A percentile compares a stretch with the other conserved stretches of the same genome.
Evolutionary conservation across 768 basidiomycete genomes (phyloP).

Genomic region (Candolleomyces aberdarensis): DNA sequence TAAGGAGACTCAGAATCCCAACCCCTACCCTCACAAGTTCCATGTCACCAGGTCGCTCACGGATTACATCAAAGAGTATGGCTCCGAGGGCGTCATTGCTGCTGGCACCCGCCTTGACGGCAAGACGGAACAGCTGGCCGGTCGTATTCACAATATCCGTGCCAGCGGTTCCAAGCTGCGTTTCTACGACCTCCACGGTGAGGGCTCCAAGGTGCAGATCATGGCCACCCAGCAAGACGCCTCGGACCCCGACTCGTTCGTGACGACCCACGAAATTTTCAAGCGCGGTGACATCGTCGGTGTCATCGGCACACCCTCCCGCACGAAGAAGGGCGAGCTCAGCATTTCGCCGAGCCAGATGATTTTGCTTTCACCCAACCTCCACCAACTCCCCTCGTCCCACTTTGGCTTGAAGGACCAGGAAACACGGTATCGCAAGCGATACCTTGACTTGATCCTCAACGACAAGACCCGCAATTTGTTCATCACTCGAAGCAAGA

Average conservation of each 20-base stretch:
- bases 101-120: constrained; percentile 64
- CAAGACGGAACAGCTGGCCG: constrained; percentile 68
- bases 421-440: constrained; percentile 96
- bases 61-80: constrained; percentile 71
- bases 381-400: constrained; percentile 90
- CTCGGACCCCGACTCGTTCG: constrained; percentile 59
- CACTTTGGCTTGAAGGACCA: constrained; percentile 97
- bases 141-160: constrained; percentile 89
- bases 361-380: constrained; percentile 89
- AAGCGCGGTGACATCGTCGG: constrained; percentile 96
- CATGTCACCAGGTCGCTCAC: constrained; percentile 77
- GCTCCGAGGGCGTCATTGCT: constrained; percentile 64
- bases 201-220: constrained; percentile 92
- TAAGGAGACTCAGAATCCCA: constrained; percentile 78
- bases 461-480: constrained; percentile 86
- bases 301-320: constrained; percentile 82
- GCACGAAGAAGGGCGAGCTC: constrained; percentile 94
- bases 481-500: constrained; percentile 85
- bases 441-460: constrained; percentile 97
- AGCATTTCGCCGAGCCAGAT: constrained; percentile 82
- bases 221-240: constrained; percentile 89
- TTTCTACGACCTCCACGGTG: constrained; percentile 93
- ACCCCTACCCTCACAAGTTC: constrained; percentile 99
- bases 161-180: constrained; percentile 76
- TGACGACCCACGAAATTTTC: constrained; percentile 77